Base-by-base conservation (phyloP, 495 filamentous ascomycete genomes). In the Recurvomyces mirabilis region DNA sequence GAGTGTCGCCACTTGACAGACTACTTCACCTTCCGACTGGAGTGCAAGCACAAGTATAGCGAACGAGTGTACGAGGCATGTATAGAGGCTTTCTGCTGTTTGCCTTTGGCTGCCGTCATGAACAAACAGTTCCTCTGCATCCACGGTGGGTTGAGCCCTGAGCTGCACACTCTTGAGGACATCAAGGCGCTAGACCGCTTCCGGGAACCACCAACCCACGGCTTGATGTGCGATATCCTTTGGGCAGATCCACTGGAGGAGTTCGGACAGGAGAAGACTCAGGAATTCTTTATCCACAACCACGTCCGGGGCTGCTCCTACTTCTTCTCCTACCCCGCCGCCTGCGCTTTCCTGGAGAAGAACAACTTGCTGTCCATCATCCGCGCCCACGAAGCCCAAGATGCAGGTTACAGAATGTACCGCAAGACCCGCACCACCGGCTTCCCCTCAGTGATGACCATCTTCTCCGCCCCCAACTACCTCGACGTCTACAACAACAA, bases 401-500 rank as follows among this genome's bases (percentile, higher is more conserved):
- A 98, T 66, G 91, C 91, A 37, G 91, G 91, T 15, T 98, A 98
- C 61, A 79, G 91, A 54, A 98, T 98, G 91, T 98, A 98, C 65
- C 75, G 91, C 43, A 98, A 98, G 73, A 98, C 91, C 1, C 77
- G 87, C 24, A 95, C 93, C 0, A 98, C 91, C 12, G 91, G 91
- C 1, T 98, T 98, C 70, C 91, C 91, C 9, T 94, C 88, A 65
- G 91, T 98, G 43, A 98, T 98, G 91, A 98, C 91, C 32, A 98
- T 98, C 60, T 98, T 98, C 73, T 95, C 89, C 37, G 91, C 91
- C 3, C 91, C 91, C 18, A 98, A 98, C 60, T 96, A 98, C 60
- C 73, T 98, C 49, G 91, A 98, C 60, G 87, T 98, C n/a, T 98
- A 98, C 69, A 98, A 98, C 76, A 98, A 98, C 75, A 98, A 98